Evolutionary conservation across 2,329 filamentous ascomycete genomes (phyloP).

Genomic region (Diaporthe eres): DNA sequence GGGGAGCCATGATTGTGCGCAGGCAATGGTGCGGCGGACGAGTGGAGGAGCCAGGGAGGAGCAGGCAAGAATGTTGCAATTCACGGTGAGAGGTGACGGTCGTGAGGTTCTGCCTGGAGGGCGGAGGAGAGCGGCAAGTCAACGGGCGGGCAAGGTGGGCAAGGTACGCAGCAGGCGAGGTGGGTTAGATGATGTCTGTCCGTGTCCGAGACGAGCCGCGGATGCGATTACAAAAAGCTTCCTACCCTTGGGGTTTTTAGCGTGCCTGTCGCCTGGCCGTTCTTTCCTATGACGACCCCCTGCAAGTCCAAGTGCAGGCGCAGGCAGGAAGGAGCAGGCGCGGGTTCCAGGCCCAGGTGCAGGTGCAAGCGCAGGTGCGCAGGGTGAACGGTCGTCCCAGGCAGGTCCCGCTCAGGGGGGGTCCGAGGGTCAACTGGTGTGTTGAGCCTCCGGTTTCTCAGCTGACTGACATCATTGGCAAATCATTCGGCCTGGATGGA

Average conservation of each 20-base stretch:
- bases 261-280: constrained; percentile 23
- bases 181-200: constrained; percentile 8
- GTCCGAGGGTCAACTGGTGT: constrained; percentile 20
- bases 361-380: constrained; percentile 29
- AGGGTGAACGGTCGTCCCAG: background rate
- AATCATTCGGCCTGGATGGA: background rate
- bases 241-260: constrained; percentile 4
- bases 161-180: constrained; percentile 7
- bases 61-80: constrained; percentile 28
- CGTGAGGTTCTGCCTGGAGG: constrained; percentile 32
- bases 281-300: constrained; percentile 8
- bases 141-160: constrained; percentile 6
- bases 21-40: constrained; percentile 27
- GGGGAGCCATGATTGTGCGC: constrained; percentile 44
- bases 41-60: constrained; percentile 27
- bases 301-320: constrained; percentile 19
- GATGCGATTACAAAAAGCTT: constrained; percentile 27
- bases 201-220: constrained; percentile 13
- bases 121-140: constrained; percentile 1
- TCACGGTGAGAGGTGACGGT: constrained; percentile 11
- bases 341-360: background rate
- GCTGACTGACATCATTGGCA: constrained; percentile 16
- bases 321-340: constrained; percentile 8
- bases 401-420: background rate
- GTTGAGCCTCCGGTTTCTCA: constrained; percentile 28